Evolutionary conservation across 345 rosid species (phyloP).

Genomic region (Lumnitzera littorea): DNA sequence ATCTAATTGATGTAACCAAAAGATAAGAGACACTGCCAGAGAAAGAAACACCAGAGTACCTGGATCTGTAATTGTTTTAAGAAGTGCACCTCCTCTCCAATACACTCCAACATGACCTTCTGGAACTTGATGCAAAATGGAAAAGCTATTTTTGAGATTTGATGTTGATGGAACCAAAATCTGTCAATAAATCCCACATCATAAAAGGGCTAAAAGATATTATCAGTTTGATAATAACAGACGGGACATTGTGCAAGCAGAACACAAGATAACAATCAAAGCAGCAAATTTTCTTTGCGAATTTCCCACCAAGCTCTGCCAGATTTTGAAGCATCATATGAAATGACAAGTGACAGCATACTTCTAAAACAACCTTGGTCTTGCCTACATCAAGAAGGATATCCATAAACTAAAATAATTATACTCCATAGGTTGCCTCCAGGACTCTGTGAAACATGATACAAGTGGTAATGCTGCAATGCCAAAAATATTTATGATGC

Average conservation of each 20-base stretch:
- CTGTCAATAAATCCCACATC: constrained; percentile 21
- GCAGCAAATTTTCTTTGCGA: no score
- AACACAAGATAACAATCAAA: no score
- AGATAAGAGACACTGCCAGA: constrained; percentile 2
- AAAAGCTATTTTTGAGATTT: constrained; percentile 21
- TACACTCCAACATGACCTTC: constrained; percentile 97
- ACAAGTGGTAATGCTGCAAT: no score
- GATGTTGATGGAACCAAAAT: constrained; percentile 38
- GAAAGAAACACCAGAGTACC: constrained; percentile 23
- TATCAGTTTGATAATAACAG: constrained; percentile 1
- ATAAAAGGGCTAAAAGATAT: not conserved
- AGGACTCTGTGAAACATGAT: no score
- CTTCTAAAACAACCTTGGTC: no score
- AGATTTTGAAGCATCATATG: no score
- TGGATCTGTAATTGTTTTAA: constrained; percentile 54
- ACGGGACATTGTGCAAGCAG: not conserved
- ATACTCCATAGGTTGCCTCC: no score
- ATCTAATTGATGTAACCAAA: not conserved
- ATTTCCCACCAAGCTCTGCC: no score
- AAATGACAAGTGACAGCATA: no score
- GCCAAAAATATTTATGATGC: no score
- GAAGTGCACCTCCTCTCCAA: constrained; percentile 93
- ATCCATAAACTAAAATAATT: no score
- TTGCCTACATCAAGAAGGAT: no score
- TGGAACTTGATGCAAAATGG: constrained; percentile 79